These are phyloP conservation scores for Lentinus tigrinus DNA, from an alignment of 768 basidiomycete genomes.

Conservation along the genomic window DNA sequence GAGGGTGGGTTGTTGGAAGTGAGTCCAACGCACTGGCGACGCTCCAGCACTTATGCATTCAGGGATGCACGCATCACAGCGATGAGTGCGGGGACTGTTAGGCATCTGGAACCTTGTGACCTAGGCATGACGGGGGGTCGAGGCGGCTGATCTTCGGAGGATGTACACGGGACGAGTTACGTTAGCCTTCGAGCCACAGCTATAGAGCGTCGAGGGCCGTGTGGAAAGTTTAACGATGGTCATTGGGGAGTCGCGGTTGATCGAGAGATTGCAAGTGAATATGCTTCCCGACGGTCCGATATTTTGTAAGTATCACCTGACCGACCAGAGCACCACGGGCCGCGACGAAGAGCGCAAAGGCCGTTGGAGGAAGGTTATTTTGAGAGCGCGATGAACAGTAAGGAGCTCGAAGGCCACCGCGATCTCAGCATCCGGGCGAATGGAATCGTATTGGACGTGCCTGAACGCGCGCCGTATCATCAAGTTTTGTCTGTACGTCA, in stretches of 20 bases:
- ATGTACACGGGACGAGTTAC: not conserved
- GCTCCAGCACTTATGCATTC: not conserved
- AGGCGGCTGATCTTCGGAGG: conserved; percentile 17
- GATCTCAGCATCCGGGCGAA: not conserved
- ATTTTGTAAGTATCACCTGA: not conserved
- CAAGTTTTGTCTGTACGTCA: too few relatives aligned
- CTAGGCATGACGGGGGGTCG: not conserved
- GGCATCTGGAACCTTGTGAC: conserved; percentile 21
- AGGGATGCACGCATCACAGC: not conserved
- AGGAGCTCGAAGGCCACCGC: not conserved
- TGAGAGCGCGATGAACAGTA: not conserved
- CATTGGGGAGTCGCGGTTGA: not conserved
- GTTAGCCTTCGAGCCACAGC: not conserved
- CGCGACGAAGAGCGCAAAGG: not conserved
- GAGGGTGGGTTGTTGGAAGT: not conserved
- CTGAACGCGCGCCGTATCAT: not conserved
- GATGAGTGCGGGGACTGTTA: not conserved
- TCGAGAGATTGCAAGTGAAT: not conserved
- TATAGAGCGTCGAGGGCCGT: not conserved
- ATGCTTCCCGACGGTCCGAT: not conserved
- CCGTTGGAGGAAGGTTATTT: not conserved
- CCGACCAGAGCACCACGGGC: not conserved
- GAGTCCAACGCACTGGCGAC: not conserved
- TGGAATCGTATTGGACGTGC: not conserved
- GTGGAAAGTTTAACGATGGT: not conserved